Evolutionary conservation across 2,329 filamentous ascomycete species (phyloP).

Genomic region (Fonsecaea nubica): DNA sequence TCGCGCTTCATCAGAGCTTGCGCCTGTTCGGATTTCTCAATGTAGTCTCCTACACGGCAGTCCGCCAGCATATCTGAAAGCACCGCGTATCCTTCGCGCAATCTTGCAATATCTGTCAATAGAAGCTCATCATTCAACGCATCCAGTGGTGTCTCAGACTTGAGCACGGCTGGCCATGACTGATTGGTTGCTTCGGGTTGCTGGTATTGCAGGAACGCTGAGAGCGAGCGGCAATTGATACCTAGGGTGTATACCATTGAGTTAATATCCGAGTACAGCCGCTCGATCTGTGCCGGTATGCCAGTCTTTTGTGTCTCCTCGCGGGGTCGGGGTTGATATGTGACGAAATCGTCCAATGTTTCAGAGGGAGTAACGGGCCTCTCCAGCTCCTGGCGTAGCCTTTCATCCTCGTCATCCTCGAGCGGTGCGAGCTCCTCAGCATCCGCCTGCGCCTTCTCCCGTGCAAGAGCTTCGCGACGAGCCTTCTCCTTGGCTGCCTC

Average conservation of each 20-base stretch:
- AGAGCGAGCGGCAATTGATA: conserved; percentile 75
- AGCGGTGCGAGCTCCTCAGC: conserved; percentile 47
- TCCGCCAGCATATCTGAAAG: conserved; percentile 70
- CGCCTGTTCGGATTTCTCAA: conserved; percentile 71
- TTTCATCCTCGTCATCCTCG: conserved; percentile 57
- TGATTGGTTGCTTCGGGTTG: conserved; percentile 57
- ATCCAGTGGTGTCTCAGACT: conserved; percentile 62
- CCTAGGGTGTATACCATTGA: conserved; percentile 94
- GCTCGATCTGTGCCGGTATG: conserved; percentile 58
- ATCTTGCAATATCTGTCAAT: conserved; percentile 74
- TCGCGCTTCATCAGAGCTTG: conserved; percentile 71
- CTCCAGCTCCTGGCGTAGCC: conserved; percentile 53
- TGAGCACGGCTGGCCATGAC: conserved; percentile 53
- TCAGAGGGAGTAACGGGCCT: conserved; percentile 52
- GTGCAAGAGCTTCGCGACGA: conserved; percentile 34
- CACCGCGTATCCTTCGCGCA: conserved; percentile 69
- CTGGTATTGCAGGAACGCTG: conserved; percentile 61
- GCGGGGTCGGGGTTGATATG: conserved; percentile 55
- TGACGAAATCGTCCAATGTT: conserved; percentile 56
- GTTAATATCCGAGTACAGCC: conserved; percentile 59
- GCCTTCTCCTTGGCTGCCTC: conserved; percentile 36
- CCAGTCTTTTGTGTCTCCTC: conserved; percentile 52
- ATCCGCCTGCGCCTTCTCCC: conserved; percentile 37
- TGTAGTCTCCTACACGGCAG: conserved; percentile 71
- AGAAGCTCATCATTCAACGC: conserved; percentile 77